Base-by-base conservation (phyloP, 306 rosid species). In the Vicia villosa region DNA sequence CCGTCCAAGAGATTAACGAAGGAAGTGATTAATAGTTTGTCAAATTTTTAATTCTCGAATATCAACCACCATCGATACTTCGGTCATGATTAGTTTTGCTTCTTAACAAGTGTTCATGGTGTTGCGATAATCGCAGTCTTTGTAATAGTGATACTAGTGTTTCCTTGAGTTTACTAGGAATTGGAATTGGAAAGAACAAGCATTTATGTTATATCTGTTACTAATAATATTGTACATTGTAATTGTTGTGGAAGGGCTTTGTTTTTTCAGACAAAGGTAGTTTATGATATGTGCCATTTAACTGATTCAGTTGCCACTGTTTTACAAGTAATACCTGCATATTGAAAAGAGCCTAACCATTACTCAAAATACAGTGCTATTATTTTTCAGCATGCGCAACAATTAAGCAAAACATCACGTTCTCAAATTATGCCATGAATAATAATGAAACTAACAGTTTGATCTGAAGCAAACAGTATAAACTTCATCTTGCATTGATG, bases 1-100 rank as follows among this genome's bases (percentile, higher is more conserved):
- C 34, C 99, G 99, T 12, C 99, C 99, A 0, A 85, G 89, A 85
- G 96, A 92, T 64, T 90, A 78, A 82, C 16, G 79, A 77, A 49
- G 4, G 66, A 8, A 38, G 67, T 74, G 56, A 70, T 6, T 34
- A 34, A 59, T 71, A 57, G 66, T 61, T 3, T 65, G 75, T 73
- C 21, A 45, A 38, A 61, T 77, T 73, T 8, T 38, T 51, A 72
- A 30, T 62, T 41, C 16, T 80, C 74, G 56, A 47, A 57, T 54
- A 63, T 66, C 51, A 56, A 56, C 73, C 54, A 67, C 57, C 76
- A 30, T 37, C 43, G 61, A 58, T 63, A 17, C 83, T 67, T 66
- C 58, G 62, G 51, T 55, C 79, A 38, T 28, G 42, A 12, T 78
- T 72, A 70, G 38, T 54, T 56, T 68, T 63, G 42, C n/a, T 54